Evolutionary conservation across 768 basidiomycete species (phyloP).

Genomic region (Suillus fuscotomentosus): DNA sequence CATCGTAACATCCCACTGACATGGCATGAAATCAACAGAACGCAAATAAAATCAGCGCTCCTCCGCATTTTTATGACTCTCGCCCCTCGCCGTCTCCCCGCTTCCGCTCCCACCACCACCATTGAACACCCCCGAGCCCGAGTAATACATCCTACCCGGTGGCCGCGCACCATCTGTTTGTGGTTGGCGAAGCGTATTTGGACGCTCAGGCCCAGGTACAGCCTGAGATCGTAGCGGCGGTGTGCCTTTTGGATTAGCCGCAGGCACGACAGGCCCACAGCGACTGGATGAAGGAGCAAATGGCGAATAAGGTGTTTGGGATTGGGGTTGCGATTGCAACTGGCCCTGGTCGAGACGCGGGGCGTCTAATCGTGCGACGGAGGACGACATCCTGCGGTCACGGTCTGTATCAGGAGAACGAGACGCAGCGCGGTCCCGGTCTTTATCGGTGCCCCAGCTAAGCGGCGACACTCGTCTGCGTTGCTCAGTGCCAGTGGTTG

Average conservation of each 20-base stretch:
- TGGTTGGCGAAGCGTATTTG: constrained; percentile 11
- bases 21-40: background rate
- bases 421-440: constrained; percentile 29
- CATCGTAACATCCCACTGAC: background rate
- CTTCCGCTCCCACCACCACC: constrained; percentile 12
- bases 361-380: constrained; percentile 50
- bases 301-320: constrained; percentile 13
- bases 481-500: constrained; percentile 35
- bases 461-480: constrained; percentile 40
- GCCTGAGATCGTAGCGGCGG: constrained; percentile 17
- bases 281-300: constrained; percentile 20
- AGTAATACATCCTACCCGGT: constrained; percentile 17
- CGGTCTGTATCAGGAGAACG: constrained; percentile 45
- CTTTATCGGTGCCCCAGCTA: constrained; percentile 37
- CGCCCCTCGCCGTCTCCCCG: constrained; percentile 15
- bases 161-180: constrained; percentile 19
- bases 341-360: constrained; percentile 17
- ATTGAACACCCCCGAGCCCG: constrained; percentile 16
- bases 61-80: constrained; percentile 23
- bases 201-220: constrained; percentile 3
- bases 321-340: constrained; percentile 1
- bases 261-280: constrained; percentile 10
- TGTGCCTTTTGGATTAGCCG: constrained; percentile 19
- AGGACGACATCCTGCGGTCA: constrained; percentile 47
- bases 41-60: constrained; percentile 11